These are phyloP conservation scores for Solanum sitiens DNA, from an alignment of 257 asterid species.

Conservation along the genomic window DNA sequence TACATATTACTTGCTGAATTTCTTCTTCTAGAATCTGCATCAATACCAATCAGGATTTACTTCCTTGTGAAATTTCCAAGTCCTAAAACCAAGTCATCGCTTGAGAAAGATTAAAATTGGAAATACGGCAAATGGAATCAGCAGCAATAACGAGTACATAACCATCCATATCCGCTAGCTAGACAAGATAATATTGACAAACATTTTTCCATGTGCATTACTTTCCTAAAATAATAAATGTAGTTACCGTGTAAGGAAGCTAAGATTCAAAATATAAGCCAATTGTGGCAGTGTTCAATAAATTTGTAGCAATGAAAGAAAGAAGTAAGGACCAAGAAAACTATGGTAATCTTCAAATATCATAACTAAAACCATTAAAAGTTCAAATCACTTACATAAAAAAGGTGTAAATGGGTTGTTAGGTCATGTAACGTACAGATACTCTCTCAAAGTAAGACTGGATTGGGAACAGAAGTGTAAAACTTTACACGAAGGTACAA, in stretches of 20 bases:
- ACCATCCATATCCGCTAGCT: neutral
- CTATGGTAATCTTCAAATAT: neutral
- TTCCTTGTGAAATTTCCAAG: neutral
- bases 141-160: neutral
- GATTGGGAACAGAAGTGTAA: neutral
- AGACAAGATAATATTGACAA: neutral
- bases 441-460: neutral
- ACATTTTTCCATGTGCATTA: neutral
- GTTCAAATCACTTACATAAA: neutral
- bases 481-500: neutral
- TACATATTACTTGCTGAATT: constrained; percentile 53
- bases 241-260: neutral
- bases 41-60: neutral
- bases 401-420: neutral
- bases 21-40: constrained; percentile 46
- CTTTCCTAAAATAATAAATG: neutral
- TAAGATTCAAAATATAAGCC: neutral
- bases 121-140: neutral
- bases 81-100: neutral
- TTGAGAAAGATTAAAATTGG: neutral
- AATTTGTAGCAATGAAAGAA: neutral
- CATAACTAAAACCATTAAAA: neutral
- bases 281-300: neutral
- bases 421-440: neutral
- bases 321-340: neutral